Evolutionary conservation across 345 rosid species (phyloP).

Genomic region (Lepidium didymum): DNA sequence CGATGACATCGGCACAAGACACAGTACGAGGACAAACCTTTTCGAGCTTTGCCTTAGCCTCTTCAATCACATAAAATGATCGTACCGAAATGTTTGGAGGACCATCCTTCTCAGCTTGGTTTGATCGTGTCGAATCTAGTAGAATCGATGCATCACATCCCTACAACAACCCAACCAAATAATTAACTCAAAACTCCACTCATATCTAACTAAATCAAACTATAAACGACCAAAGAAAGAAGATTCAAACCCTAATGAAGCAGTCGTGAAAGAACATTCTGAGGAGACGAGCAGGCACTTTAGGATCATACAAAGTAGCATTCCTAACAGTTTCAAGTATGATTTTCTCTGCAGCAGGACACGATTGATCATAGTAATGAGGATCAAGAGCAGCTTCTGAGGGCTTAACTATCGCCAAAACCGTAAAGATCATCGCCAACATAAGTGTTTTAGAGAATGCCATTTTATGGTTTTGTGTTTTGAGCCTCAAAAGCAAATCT

Average conservation of each 20-base stretch:
- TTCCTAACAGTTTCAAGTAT: conserved; percentile 46
- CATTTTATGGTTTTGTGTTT: conserved; percentile 18
- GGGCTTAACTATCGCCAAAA: conserved; percentile 20
- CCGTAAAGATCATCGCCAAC: background rate
- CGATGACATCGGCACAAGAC: conserved; percentile 66
- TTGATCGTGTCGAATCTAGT: conserved; percentile 51
- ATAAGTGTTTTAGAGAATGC: conserved; percentile 12
- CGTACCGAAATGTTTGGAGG: conserved; percentile 71
- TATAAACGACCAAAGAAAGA: background rate
- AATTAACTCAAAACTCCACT: background rate
- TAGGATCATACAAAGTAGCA: conserved; percentile 58
- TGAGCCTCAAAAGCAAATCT: background rate
- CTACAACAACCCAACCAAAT: conserved; percentile 27
- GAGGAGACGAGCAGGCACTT: conserved; percentile 77
- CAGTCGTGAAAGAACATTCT: conserved; percentile 94
- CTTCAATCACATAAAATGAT: conserved; percentile 72
- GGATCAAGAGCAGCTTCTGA: conserved; percentile 39
- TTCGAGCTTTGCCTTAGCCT: conserved; percentile 67
- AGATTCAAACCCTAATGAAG: conserved; percentile 55
- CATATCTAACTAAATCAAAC: background rate
- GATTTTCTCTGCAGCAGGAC: conserved; percentile 66
- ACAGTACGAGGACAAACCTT: conserved; percentile 54
- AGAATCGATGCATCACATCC: conserved; percentile 83
- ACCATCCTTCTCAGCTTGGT: conserved; percentile 83
- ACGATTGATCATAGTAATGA: conserved; percentile 57